phyloP scores from a whole-genome alignment of 495 filamentous ascomycete genomes.

The Penicillium nucicola region DNA sequence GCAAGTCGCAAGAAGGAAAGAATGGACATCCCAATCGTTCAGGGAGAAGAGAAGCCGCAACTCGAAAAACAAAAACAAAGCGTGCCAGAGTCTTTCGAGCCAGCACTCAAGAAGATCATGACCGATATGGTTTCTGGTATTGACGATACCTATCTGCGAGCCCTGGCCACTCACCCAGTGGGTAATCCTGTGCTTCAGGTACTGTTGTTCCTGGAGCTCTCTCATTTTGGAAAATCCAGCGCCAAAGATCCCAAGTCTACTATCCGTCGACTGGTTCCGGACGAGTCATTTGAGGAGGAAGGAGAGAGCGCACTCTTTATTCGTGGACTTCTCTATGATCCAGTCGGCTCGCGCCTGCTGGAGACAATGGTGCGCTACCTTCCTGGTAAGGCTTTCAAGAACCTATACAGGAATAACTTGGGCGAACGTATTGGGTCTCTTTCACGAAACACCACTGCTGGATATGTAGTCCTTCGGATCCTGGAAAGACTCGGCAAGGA shows the following conservation, averaged over 20 bases:
- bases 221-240: conserved; percentile 61
- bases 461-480: conserved; percentile 75
- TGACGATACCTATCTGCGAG: conserved; percentile 68
- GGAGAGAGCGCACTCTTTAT: conserved; percentile 67
- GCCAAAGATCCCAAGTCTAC: conserved; percentile 59
- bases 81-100: conserved; percentile 75
- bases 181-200: conserved; percentile 89
- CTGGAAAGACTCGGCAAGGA: conserved; percentile 81
- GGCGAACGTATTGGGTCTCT: conserved; percentile 70
- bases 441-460: conserved; percentile 83
- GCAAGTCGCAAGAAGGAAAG: conserved; percentile 90
- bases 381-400: conserved; percentile 86
- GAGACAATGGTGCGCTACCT: conserved; percentile 77
- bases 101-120: conserved; percentile 76
- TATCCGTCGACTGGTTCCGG: conserved; percentile 59
- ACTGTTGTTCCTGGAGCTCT: conserved; percentile 77
- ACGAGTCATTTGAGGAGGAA: conserved; percentile 57
- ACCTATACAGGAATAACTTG: conserved; percentile 70
- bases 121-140: conserved; percentile 65
- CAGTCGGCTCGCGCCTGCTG: conserved; percentile 82
- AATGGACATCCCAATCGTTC: conserved; percentile 46
- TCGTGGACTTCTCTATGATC: conserved; percentile 80
- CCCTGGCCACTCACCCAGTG: conserved; percentile 80
- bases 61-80: conserved; percentile 37
- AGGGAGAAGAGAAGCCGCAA: conserved; percentile 36